These are phyloP conservation scores for Galerina sulciceps DNA, from an alignment of 768 basidiomycete species.

Conservation along the genomic window DNA sequence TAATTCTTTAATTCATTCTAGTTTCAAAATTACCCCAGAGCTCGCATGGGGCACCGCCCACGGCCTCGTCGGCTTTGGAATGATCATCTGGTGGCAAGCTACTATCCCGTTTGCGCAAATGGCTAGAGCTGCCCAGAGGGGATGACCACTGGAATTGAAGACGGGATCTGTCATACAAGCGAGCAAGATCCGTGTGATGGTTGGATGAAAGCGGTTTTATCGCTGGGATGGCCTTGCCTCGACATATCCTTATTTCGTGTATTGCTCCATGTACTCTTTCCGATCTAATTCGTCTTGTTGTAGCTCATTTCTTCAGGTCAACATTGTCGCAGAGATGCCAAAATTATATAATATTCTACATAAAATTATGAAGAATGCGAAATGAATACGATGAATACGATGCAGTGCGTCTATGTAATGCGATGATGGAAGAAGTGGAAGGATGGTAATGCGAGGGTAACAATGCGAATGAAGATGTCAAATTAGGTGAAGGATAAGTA, in stretches of 20 bases:
- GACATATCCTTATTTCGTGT: not conserved
- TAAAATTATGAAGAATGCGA: too few species aligned
- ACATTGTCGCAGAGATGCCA: too few species aligned
- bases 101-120: conserved; percentile 59
- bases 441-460: too few species aligned
- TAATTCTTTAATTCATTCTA: conserved; percentile 1
- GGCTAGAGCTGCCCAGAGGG: conserved; percentile 31
- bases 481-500: too few species aligned
- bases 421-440: too few species aligned
- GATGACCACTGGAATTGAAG: not conserved
- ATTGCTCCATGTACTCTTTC: too few species aligned
- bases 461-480: too few species aligned
- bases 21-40: conserved; percentile 73
- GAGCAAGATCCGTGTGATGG: not conserved
- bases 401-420: too few species aligned
- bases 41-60: conserved; percentile 73
- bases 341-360: too few species aligned
- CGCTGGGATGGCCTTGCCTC: not conserved
- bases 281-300: too few species aligned
- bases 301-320: too few species aligned
- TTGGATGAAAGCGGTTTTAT: not conserved
- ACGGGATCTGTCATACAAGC: not conserved
- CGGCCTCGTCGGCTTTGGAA: conserved; percentile 70
- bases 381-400: too few species aligned
- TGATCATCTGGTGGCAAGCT: conserved; percentile 84